A percentile compares a stretch with the other conserved stretches of the same genome.
Conservation (phyloP, 148 eudicot genomes). For the Persicaria maculosa region DNA sequence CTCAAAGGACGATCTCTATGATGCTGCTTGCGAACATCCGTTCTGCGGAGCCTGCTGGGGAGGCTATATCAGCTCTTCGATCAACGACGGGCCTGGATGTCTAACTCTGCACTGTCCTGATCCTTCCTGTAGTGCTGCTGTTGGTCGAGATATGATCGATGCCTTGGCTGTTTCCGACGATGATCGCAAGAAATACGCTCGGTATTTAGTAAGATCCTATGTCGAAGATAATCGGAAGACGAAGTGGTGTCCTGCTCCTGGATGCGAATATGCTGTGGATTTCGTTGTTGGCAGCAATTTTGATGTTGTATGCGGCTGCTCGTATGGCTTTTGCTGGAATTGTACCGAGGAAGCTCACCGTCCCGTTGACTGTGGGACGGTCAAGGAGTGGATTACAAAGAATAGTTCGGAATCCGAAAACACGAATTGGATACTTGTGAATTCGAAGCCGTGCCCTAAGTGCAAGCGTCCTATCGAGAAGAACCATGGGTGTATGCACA, state of each 20-base stretch:
- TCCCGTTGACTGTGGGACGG: slow-evolving; percentile 83
- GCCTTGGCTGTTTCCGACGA: background rate
- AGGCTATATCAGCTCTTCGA: background rate
- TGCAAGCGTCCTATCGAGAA: slow-evolving; percentile 93
- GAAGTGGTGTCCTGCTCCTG: slow-evolving; percentile 78
- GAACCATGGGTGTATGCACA: slow-evolving; percentile 85
- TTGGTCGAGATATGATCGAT: background rate
- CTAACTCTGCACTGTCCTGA: no score
- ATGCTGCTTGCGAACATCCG: background rate
- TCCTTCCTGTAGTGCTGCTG: no score
- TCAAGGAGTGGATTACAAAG: slow-evolving; percentile 72
- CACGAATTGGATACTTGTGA: slow-evolving; percentile 83
- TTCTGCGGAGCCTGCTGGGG: background rate
- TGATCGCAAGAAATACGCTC: background rate
- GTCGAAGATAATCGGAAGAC: background rate
- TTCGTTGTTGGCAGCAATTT: slow-evolving; percentile 54
- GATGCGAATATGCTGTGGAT: slow-evolving; percentile 75
- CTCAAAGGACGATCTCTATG: background rate
- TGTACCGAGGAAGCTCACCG: slow-evolving; percentile 89
- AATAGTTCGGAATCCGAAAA: slow-evolving; percentile 83
- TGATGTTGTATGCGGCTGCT: slow-evolving; percentile 68
- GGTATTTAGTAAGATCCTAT: background rate
- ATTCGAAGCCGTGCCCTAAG: slow-evolving; percentile 86
- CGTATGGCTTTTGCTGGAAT: slow-evolving; percentile 77
- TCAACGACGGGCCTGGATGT: background rate